Base-by-base conservation (phyloP, 1,139 yeast genomes). In the Candida anutae region DNA sequence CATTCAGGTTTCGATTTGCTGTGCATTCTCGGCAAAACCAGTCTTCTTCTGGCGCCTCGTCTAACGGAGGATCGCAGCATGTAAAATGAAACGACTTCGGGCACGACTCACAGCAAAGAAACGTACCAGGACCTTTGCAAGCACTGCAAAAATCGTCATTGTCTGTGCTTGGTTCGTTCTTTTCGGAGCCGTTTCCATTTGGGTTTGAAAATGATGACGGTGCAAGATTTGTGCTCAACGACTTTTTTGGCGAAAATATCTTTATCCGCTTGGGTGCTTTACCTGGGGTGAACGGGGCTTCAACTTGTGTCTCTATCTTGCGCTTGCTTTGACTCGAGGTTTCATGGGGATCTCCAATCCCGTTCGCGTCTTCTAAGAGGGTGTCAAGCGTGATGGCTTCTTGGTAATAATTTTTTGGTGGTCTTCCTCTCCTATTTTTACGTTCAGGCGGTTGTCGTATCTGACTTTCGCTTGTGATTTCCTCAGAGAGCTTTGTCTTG, bases 41-140 rank as follows among this genome's bases (percentile, higher is more conserved):
- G 42, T 76, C 85, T 17, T 83, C 95, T 30, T 80, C 93, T 0
- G 96, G 96, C 6, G 87, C 62, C 23, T 74, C 67, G 37, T 81
- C 90, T 15, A 81, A 55, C 0, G 98, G 97, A 3, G 97, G 97
- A 42, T 84, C 82, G 37, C 90, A 73, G 50, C 98, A 90, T 9
- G 83, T 67, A 46, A 90, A 85, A 48, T 90, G 98, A 52, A 88
- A 90, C 1, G 95, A 83, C 44, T 70, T 71, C 0, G 96, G 95
- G 53, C 98, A 90, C 3, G 83, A 67, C 42, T 90, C 98, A 56
- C 98, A 90, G 53, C 97, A 90, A 17, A 90, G 64, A 39, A 90
- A 85, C 21, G 83, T 67, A 6, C 98, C 98, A 0, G 88, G 64
- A 16, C 87, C 85, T 1, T 93, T 87, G 55, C 98, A 90, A 0